Evolutionary conservation across 2,329 filamentous ascomycete genomes (phyloP).

Genomic region (Xylariaceae sp.): DNA sequence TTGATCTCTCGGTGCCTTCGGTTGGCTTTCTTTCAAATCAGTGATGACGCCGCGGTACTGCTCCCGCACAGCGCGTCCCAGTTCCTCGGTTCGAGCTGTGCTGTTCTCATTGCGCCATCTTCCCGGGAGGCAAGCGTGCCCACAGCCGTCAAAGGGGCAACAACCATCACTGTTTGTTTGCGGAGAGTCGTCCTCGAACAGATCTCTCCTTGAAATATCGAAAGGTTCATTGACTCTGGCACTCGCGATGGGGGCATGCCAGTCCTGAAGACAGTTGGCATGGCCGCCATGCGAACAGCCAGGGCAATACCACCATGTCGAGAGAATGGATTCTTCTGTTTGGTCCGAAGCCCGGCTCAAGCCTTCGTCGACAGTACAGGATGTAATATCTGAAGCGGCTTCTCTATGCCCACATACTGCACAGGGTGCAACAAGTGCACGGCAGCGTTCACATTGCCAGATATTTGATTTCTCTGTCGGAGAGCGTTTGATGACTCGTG

Average conservation of each 20-base stretch:
- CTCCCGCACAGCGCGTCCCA: constrained; percentile 45
- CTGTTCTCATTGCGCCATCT: constrained; percentile 47
- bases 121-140: constrained; percentile 57
- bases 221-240: background rate
- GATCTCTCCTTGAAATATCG: constrained; percentile 7
- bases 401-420: constrained; percentile 55
- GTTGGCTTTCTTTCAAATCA: constrained; percentile 18
- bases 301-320: constrained; percentile 59
- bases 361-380: constrained; percentile 24
- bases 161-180: constrained; percentile 49
- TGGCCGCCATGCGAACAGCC: constrained; percentile 60
- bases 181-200: constrained; percentile 27
- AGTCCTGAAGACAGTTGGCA: constrained; percentile 52
- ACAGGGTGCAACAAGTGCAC: constrained; percentile 49
- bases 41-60: constrained; percentile 30
- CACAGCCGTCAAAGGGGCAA: constrained; percentile 60
- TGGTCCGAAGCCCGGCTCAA: constrained; percentile 9
- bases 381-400: constrained; percentile 34
- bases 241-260: constrained; percentile 44
- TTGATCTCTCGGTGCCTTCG: constrained; percentile 14
- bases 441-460: constrained; percentile 56
- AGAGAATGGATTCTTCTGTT: constrained; percentile 31
- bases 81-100: constrained; percentile 45
- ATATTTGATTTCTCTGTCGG: constrained; percentile 39
- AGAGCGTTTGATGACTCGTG: constrained; percentile 48